Evolutionary conservation across 768 basidiomycete species (phyloP), one percentile per base, ranked within the genome.

Genomic region (Artomyces pyxidatus): DNA sequence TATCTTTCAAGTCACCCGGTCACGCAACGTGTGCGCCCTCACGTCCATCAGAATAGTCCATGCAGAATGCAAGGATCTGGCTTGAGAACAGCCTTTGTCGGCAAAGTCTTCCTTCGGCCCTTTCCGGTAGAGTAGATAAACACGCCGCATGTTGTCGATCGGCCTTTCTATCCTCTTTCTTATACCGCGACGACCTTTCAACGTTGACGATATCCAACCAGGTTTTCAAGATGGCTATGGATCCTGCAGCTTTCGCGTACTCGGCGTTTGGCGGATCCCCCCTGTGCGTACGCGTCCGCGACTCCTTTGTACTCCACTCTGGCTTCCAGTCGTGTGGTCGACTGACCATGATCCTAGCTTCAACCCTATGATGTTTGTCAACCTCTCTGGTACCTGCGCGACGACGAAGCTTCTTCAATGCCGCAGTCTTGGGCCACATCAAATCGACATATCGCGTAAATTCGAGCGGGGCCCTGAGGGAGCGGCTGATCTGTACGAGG

Each of bases 341-440:
- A 0, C 19, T 32, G 0, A 16, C 1, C 0, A 12, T 30, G 22
- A 30, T 4, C 14, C 10, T 35, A 65, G 60, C 42, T 63, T 63
- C 49, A 58, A 55, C 41, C 64, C 62, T 5, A 52, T 62, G 52
- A 63, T 63, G 63, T 54, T 53, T 49, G 50, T 66, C 47, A 64
- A 68, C 54, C 50, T 41, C 4, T 67, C 63, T 2, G 65, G 56
- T 9, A 59, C 57, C 21, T 65, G 65, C 48, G 65, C 63, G n/a
- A 56, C 65, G 30, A 57, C 61, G 2, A 54, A 55, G 42, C 48
- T 68, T 16, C 32, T 59, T 1, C 65, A 68, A 44, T 67, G 65
- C 50, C 55, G 62, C 16, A 42, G 48, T 30, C 44, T 65, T 2
- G 67, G 67, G 9, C 54, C 61, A 8, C 55, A 52, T 26, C 45